phyloP scores from a whole-genome alignment of 2,329 filamentous ascomycete genomes.

The Aspergillus nomiae region DNA sequence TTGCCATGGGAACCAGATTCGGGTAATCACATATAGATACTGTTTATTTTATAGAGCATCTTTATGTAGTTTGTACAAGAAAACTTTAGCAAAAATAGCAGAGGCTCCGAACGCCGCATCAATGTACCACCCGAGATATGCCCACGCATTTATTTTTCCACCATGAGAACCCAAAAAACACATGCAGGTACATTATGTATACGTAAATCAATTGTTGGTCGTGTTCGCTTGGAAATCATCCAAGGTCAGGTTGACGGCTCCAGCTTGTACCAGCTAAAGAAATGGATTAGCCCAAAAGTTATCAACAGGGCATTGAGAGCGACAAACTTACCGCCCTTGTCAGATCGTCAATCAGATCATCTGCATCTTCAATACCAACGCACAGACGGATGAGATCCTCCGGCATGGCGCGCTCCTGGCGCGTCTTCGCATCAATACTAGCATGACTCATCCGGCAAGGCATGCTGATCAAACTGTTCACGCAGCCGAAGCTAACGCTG shows the following conservation, averaged over 20 bases:
- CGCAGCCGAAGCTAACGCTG: conserved; percentile 95
- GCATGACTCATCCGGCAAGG: conserved; percentile 99
- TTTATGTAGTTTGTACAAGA: conserved; percentile 1
- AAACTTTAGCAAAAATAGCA: background rate
- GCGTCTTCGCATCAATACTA: conserved; percentile 93
- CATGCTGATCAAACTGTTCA: conserved; percentile 99
- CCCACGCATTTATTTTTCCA: background rate
- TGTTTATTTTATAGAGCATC: background rate
- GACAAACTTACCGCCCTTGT: conserved; percentile 74
- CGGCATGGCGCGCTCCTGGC: conserved; percentile 85
- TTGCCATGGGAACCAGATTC: background rate
- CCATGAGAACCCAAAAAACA: background rate
- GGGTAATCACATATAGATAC: background rate
- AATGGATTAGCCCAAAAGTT: conserved; percentile 12
- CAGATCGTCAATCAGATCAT: conserved; percentile 91
- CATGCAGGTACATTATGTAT: conserved; percentile 7
- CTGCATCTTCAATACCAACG: conserved; percentile 90
- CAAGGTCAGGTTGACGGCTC: conserved; percentile 82
- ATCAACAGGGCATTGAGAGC: background rate
- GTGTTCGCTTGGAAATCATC: conserved; percentile 72
- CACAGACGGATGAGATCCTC: conserved; percentile 96
- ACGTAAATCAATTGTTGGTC: conserved; percentile 12
- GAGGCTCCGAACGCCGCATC: conserved; percentile 11
- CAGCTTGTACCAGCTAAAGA: conserved; percentile 81
- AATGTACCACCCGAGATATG: background rate